These are phyloP conservation scores for Pelargonium cotyledonis DNA, from an alignment of 441 rosid genomes.

Conservation along the genomic window DNA sequence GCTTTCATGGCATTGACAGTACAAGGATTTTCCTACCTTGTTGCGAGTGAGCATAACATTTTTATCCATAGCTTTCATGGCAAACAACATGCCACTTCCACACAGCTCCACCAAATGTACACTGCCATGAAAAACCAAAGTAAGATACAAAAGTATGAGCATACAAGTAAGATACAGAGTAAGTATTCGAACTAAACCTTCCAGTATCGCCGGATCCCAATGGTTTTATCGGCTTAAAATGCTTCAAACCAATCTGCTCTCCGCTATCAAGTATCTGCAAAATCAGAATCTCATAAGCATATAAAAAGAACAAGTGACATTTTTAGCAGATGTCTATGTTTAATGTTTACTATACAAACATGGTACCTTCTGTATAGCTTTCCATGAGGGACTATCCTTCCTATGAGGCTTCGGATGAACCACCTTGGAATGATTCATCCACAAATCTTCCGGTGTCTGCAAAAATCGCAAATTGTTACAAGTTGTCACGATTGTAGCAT, in stretches of 20 bases:
- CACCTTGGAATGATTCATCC: constrained; percentile 84
- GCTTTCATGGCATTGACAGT: not conserved
- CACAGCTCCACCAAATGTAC: constrained; percentile 86
- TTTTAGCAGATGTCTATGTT: not conserved
- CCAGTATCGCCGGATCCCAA: constrained; percentile 99
- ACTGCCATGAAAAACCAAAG: constrained; percentile 32
- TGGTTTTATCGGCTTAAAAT: constrained; percentile 83
- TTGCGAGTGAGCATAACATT: constrained; percentile 81
- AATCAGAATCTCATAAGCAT: not conserved
- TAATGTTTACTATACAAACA: not conserved
- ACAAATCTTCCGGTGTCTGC: constrained; percentile 92
- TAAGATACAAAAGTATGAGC: not conserved
- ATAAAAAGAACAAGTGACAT: not conserved
- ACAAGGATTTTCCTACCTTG: constrained; percentile 44
- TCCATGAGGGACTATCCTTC: constrained; percentile 66
- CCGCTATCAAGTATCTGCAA: constrained; percentile 56
- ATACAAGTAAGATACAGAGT: no score
- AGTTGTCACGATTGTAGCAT: constrained; percentile 1
- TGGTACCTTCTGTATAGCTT: constrained; percentile 67
- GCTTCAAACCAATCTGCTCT: constrained; percentile 67
- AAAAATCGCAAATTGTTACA: constrained; percentile 11
- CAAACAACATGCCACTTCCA: constrained; percentile 65
- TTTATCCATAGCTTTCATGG: constrained; percentile 99
- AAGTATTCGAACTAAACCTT: constrained; percentile 37
- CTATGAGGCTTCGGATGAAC: constrained; percentile 90